phyloP scores from a whole-genome alignment of 73 alveolate genomes.

The Paramecium sexaurelia region DNA sequence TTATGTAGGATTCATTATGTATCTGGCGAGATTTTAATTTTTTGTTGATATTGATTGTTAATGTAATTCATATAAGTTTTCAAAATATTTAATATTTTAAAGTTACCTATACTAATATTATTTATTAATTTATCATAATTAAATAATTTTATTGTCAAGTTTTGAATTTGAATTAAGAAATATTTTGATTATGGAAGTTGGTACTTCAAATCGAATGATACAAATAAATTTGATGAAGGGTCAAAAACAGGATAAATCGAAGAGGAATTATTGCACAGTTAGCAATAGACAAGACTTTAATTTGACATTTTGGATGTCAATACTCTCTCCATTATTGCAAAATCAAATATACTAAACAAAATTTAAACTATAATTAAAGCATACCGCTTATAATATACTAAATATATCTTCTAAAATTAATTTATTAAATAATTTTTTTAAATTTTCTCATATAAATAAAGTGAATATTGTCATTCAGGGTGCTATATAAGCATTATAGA shows the following conservation, averaged over 20 bases:
- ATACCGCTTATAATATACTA: not conserved
- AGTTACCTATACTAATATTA: not conserved
- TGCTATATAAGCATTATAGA: not conserved
- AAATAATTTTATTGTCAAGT: not conserved
- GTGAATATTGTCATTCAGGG: not conserved
- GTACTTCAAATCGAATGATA: not conserved
- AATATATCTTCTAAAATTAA: not conserved
- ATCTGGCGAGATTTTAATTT: not conserved
- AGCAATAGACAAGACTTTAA: not conserved
- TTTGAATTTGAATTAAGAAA: not conserved
- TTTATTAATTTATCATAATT: not conserved
- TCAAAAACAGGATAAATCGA: not conserved
- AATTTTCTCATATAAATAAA: not conserved
- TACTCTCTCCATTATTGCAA: not conserved
- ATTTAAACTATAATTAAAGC: not conserved
- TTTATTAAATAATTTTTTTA: not conserved
- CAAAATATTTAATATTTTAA: not conserved
- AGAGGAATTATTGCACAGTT: not conserved
- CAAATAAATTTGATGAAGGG: not conserved
- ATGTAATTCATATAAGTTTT: not conserved
- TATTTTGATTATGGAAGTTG: not conserved
- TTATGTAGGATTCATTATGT: not conserved
- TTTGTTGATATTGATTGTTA: conserved; percentile 34
- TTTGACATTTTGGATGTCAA: not conserved
- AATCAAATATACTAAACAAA: not conserved